Percentiles rank a stretch among this genome's conserved stretches.
Conservation (phyloP, 768 basidiomycete genomes). For the Harrya chromipes region DNA sequence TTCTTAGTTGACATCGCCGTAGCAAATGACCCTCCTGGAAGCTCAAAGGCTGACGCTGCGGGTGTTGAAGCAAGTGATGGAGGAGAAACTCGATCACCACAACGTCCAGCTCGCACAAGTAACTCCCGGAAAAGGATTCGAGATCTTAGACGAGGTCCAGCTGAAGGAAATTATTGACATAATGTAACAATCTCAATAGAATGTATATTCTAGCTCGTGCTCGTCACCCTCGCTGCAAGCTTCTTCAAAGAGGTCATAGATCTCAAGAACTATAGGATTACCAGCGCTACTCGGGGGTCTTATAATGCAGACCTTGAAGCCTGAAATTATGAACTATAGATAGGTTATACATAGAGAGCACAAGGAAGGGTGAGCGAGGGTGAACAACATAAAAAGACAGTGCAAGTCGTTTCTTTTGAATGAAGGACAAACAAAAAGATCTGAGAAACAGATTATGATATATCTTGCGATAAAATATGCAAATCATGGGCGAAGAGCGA, state of each 20-base stretch:
- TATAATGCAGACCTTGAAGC: constrained; percentile 3
- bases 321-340: constrained; percentile 17
- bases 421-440: constrained; percentile 12
- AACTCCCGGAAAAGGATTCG: constrained; percentile 79
- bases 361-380: not conserved
- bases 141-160: constrained; percentile 78
- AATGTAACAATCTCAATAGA: constrained; percentile 48
- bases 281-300: not conserved
- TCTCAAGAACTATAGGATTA: too few species aligned
- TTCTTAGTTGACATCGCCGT: constrained; percentile 11
- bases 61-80: constrained; percentile 99
- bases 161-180: constrained; percentile 84
- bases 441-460: constrained; percentile 13
- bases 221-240: not conserved
- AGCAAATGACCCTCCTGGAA: constrained; percentile 91
- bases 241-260: too few species aligned
- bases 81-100: constrained; percentile 98
- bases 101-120: constrained; percentile 98
- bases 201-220: constrained; percentile 13
- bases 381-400: constrained; percentile 12
- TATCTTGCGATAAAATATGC: constrained; percentile 18
- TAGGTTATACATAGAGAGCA: constrained; percentile 22
- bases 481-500: constrained; percentile 5
- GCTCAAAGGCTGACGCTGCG: constrained; percentile 83
- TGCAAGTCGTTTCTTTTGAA: constrained; percentile 12